Evolutionary conservation across 2,329 filamentous ascomycete species (phyloP).

Genomic region (Colletotrichum agaves): DNA sequence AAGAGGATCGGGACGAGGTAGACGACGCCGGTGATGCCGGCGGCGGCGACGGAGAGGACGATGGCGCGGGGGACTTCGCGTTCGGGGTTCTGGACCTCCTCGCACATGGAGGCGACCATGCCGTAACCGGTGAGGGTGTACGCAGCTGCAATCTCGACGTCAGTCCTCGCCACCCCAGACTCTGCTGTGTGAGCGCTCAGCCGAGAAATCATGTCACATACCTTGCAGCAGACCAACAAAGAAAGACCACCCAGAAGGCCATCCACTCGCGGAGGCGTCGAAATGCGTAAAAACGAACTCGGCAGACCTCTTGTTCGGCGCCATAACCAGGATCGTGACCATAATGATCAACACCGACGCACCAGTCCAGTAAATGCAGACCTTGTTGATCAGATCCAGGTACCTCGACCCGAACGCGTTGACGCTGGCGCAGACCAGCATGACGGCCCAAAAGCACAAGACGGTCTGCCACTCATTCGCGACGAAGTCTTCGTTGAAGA

Average conservation of each 20-base stretch:
- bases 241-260: slow-evolving; percentile 77
- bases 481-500: slow-evolving; percentile 76
- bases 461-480: slow-evolving; percentile 77
- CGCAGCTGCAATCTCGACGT: slow-evolving; percentile 51
- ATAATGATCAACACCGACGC: slow-evolving; percentile 65
- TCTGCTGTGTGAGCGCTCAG: no score
- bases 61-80: slow-evolving; percentile 78
- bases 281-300: slow-evolving; percentile 76
- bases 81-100: slow-evolving; percentile 76
- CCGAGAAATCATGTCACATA: not conserved
- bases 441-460: slow-evolving; percentile 77
- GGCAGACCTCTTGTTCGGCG: slow-evolving; percentile 64
- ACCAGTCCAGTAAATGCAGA: slow-evolving; percentile 79
- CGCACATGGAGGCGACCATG: slow-evolving; percentile 78
- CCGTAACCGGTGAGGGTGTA: slow-evolving; percentile 74
- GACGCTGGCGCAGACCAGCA: slow-evolving; percentile 70
- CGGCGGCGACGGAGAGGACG: slow-evolving; percentile 74
- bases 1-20: slow-evolving; percentile 82
- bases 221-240: slow-evolving; percentile 75
- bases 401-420: slow-evolving; percentile 71
- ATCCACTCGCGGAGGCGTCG: slow-evolving; percentile 72
- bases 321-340: slow-evolving; percentile 68
- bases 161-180: not conserved
- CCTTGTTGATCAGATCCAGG: slow-evolving; percentile 76
- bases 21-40: slow-evolving; percentile 71